Conservation (phyloP, 192 early-diverging fungal genomes). For the Pilaira anomala region DNA sequence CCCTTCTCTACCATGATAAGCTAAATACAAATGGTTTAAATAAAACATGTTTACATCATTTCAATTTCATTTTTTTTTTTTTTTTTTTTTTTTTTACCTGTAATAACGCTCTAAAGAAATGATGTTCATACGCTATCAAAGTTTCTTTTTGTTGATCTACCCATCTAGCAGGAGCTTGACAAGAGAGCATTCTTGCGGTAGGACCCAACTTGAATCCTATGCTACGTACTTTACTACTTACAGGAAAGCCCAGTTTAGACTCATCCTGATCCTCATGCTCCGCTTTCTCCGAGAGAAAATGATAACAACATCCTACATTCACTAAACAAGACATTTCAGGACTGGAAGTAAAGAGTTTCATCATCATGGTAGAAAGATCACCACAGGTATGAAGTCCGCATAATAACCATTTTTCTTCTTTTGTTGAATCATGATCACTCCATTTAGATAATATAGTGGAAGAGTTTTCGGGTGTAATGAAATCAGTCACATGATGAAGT, state of each 20-base stretch:
- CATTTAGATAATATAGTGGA: constrained; percentile 35
- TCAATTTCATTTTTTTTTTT: not conserved
- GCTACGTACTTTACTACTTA: constrained; percentile 32
- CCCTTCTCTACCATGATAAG: constrained; percentile 55
- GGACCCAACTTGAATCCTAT: constrained; percentile 45
- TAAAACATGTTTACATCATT: not conserved
- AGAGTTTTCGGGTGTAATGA: constrained; percentile 41
- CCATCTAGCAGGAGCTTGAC: constrained; percentile 83
- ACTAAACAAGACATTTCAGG: constrained; percentile 52
- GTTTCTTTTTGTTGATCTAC: constrained; percentile 46
- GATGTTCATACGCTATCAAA: constrained; percentile 59
- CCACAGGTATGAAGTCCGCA: constrained; percentile 87
- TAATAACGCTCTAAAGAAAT: constrained; percentile 75
- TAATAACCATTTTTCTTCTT: constrained; percentile 55
- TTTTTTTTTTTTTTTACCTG: constrained; percentile 42
- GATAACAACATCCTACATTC: constrained; percentile 84
- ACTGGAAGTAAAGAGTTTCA: constrained; percentile 58
- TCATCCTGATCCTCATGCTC: constrained; percentile 2
- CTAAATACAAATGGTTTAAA: constrained; percentile 1
- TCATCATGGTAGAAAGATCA: constrained; percentile 69
- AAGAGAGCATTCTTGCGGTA: constrained; percentile 66
- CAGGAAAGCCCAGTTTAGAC: constrained; percentile 38
- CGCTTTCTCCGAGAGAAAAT: constrained; percentile 60
- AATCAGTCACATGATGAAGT: constrained; percentile 47
- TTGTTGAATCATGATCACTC: constrained; percentile 4